A percentile compares a stretch with the other conserved stretches of the same genome.
Conservation (phyloP, 2,329 filamentous ascomycete genomes). For the Alternaria hordeiaustralica region DNA sequence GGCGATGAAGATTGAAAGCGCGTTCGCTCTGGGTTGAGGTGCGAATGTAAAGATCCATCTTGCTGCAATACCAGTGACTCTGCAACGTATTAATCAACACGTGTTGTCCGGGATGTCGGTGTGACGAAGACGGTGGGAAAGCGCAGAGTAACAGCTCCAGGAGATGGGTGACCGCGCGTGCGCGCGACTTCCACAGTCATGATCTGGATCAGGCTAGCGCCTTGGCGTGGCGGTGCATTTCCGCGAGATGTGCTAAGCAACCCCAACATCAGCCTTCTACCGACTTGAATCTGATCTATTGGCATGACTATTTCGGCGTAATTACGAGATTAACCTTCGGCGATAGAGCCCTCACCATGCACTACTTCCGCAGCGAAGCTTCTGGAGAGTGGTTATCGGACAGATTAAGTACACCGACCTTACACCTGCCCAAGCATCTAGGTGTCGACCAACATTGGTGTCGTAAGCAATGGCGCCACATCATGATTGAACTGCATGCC, state of each 20-base stretch:
- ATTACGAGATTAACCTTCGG: background rate
- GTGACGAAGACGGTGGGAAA: background rate
- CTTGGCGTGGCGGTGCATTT: constrained; percentile 1
- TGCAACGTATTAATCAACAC: too few species aligned
- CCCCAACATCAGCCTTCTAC: background rate
- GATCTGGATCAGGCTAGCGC: background rate
- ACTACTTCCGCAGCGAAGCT: background rate
- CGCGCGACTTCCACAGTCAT: background rate
- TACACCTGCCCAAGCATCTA: background rate
- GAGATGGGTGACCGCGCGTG: background rate
- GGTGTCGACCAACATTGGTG: background rate
- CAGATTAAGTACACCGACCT: background rate
- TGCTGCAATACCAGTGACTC: background rate
- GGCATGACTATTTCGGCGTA: background rate
- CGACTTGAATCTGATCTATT: background rate
- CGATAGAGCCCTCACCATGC: background rate
- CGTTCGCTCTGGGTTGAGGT: background rate
- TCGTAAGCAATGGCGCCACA: background rate
- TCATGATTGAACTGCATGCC: background rate
- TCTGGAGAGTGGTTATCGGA: background rate
- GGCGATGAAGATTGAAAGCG: constrained; percentile 26
- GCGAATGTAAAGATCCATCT: background rate
- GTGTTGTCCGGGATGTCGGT: too few species aligned
- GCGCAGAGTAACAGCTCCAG: background rate
- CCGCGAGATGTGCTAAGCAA: constrained; percentile 11